Evolutionary conservation across 2,329 filamentous ascomycete genomes (phyloP), one percentile per base, ranked within the genome.

Genomic region (Fusarium compactum): DNA sequence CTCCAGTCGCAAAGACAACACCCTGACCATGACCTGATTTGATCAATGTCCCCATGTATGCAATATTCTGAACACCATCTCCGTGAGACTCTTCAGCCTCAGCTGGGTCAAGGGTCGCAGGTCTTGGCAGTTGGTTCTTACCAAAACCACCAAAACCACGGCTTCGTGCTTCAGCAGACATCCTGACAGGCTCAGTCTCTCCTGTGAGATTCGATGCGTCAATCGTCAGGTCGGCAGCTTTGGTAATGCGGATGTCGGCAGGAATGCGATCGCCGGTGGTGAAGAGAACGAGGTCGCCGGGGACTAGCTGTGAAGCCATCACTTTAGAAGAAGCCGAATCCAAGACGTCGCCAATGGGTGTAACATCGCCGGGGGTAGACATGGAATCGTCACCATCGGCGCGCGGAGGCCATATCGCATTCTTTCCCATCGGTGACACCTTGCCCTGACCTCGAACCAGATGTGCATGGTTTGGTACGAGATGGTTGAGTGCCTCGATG

Each of bases 121-220:
- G 67, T 20, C 67, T 70, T 46, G 73, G 71, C 38, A 77, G 69
- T 46, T 78, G 74, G 15, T 74, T 60, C 43, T 79, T 77, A 56
- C 72, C 74, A 22, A 78, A 65, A 27, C 76, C 73, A 18, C 74
- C 70, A 25, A 78, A 50, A 34, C 73, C 70, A 44, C 78, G 76
- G 18, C 76, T 73, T 30, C 80, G 82, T 2, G 90, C 88, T 22
- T 93, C 89, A 4, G 91, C 84, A 14, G 88, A 90, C 77, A 99
- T 93, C 48, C 89, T 85, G 8, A 98, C 93, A 7, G 96, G 95
- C 75, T 98, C 94, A 66, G 97, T 98, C 80, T 99, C 96, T 64
- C 96, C 96, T 0, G 96, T 99, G 62, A 99, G 82, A 77, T 99
- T 99, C 15, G 96, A 98, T 75, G 96, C 95, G 78, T 99, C 97